phyloP scores from a whole-genome alignment of 371 early-diverging fungal genomes.

The Enterospora canceri region DNA sequence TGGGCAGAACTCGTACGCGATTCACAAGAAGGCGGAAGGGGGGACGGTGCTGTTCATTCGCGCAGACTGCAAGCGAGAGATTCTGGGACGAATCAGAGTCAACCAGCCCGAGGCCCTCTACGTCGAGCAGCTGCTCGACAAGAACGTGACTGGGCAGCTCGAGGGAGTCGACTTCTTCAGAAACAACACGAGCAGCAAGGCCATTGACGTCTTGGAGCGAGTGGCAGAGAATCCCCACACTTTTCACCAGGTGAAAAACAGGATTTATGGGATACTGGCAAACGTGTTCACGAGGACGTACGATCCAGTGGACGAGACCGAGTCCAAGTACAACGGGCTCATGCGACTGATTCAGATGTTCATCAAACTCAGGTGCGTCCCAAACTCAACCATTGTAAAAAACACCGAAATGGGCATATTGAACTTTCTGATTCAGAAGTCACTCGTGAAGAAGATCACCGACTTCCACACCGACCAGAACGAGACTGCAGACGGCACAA shows the following conservation, averaged over 20 bases:
- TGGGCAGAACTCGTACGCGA: background rate
- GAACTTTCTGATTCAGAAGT: slow-evolving; percentile 54
- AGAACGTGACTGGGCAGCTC: slow-evolving; percentile 81
- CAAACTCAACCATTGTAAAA: slow-evolving; percentile 54
- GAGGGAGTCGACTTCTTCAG: slow-evolving; percentile 58
- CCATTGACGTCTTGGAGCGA: slow-evolving; percentile 42
- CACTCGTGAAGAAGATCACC: slow-evolving; percentile 44
- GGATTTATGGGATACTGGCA: slow-evolving; percentile 17
- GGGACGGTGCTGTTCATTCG: slow-evolving; percentile 82
- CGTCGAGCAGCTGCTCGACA: slow-evolving; percentile 78
- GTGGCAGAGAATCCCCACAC: slow-evolving; percentile 65
- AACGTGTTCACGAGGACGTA: slow-evolving; percentile 77
- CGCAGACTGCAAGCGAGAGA: slow-evolving; percentile 79
- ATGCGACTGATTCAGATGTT: slow-evolving; percentile 56
- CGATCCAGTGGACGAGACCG: slow-evolving; percentile 67
- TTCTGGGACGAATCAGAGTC: slow-evolving; percentile 72
- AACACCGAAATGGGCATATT: slow-evolving; percentile 53
- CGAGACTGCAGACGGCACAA: background rate
- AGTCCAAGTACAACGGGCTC: slow-evolving; percentile 55
- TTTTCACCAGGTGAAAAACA: slow-evolving; percentile 60
- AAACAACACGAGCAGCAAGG: slow-evolving; percentile 14
- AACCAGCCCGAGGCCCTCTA: slow-evolving; percentile 87
- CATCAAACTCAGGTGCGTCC: slow-evolving; percentile 53
- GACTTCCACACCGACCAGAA: slow-evolving; percentile 24
- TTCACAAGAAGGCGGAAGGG: slow-evolving; percentile 15